A percentile compares a stretch with the other conserved stretches of the same genome.
phyloP scores from a whole-genome alignment of 2,329 filamentous ascomycete genomes.

The Colletotrichum theobromicola region DNA sequence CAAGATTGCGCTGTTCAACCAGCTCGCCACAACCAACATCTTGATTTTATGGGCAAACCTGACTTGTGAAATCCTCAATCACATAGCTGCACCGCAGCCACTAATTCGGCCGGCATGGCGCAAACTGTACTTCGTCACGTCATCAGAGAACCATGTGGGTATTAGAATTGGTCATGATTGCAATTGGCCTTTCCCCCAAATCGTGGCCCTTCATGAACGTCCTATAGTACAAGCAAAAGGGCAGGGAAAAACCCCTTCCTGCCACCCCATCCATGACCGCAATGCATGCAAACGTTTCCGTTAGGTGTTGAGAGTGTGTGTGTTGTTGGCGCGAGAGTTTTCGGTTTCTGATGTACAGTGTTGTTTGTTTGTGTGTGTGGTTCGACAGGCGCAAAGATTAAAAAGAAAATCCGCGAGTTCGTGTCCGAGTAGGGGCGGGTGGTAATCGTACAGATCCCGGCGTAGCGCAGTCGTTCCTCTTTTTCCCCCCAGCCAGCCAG shows the following conservation, averaged over 20 bases:
- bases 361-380: not conserved
- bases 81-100: too few species aligned
- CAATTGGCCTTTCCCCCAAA: constrained; percentile 10
- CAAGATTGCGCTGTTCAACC: too few species aligned
- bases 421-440: not conserved
- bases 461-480: not conserved
- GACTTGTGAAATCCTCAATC: too few species aligned
- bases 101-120: too few species aligned
- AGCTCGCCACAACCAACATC: too few species aligned
- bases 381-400: constrained; percentile 1
- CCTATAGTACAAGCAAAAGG: constrained; percentile 21
- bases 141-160: not conserved
- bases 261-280: constrained; percentile 20
- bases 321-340: constrained; percentile 6
- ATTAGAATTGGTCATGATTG: constrained; percentile 21
- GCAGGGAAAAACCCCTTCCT: constrained; percentile 19
- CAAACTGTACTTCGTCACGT: not conserved
- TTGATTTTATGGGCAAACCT: too few species aligned
- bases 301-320: constrained; percentile 4
- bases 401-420: not conserved
- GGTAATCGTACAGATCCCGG: not conserved
- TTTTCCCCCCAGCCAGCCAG: not conserved
- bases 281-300: constrained; percentile 20
- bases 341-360: constrained; percentile 14
- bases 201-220: constrained; percentile 17